phyloP scores from a whole-genome alignment of 306 rosid genomes.

The Calophaca sinica region DNA sequence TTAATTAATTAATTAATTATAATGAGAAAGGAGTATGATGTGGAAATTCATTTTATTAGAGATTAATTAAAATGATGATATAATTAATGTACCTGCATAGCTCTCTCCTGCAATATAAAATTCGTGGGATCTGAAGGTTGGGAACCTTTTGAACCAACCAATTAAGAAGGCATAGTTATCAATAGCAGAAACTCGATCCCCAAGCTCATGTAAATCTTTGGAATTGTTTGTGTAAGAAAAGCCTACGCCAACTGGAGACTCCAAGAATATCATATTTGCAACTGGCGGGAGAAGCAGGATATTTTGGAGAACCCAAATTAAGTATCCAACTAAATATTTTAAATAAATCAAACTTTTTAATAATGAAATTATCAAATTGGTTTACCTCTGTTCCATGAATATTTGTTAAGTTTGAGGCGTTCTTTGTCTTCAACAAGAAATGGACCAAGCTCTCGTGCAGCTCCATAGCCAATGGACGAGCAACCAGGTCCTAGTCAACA shows the following conservation, averaged over 20 bases:
- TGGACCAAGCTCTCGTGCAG: slow-evolving; percentile 83
- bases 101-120: slow-evolving; percentile 78
- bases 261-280: slow-evolving; percentile 74
- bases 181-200: slow-evolving; percentile 60
- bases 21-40: neutral
- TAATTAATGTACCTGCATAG: slow-evolving; percentile 58
- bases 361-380: neutral
- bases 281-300: neutral
- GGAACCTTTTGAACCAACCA: slow-evolving; percentile 73
- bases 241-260: slow-evolving; percentile 82
- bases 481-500: slow-evolving; percentile 80
- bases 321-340: too few relatives aligned
- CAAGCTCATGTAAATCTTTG: slow-evolving; percentile 58
- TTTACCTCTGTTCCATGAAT: slow-evolving; percentile 73
- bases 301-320: neutral
- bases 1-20: too few relatives aligned
- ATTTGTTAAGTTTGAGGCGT: slow-evolving; percentile 50
- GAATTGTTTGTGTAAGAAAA: slow-evolving; percentile 72
- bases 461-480: slow-evolving; percentile 73
- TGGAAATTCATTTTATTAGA: neutral
- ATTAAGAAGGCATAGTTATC: slow-evolving; percentile 66
- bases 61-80: neutral
- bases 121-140: slow-evolving; percentile 56
- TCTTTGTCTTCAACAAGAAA: slow-evolving; percentile 57
- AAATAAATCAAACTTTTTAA: neutral